phyloP scores from a whole-genome alignment of 1,139 yeast genomes.

The Pichia sp. region DNA sequence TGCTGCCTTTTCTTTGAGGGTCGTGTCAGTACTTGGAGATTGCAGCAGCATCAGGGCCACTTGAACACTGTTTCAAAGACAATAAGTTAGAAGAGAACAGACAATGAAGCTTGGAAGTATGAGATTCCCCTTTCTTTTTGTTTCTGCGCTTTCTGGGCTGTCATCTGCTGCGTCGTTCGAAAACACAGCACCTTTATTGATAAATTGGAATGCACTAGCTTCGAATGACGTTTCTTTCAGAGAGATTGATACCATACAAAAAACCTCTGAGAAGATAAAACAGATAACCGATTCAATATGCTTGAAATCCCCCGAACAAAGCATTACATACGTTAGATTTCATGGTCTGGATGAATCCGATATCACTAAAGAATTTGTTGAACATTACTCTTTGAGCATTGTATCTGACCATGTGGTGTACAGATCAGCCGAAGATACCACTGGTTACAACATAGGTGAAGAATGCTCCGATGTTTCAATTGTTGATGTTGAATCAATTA shows the following conservation, averaged over 20 bases:
- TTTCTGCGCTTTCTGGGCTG: not conserved
- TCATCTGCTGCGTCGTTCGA: constrained; percentile 20
- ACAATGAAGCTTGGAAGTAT: constrained; percentile 4
- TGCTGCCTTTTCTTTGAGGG: not conserved
- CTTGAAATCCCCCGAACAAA: not conserved
- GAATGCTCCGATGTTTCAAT: constrained; percentile 12
- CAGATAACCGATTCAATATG: constrained; percentile 12
- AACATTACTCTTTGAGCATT: constrained; percentile 4
- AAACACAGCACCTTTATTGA: constrained; percentile 28
- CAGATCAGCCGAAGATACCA: not conserved
- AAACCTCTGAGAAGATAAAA: constrained; percentile 8
- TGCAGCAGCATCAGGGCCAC: not conserved
- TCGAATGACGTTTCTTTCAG: not conserved
- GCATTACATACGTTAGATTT: constrained; percentile 18
- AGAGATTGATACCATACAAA: constrained; percentile 5
- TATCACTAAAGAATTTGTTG: constrained; percentile 12
- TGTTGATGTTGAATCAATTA: constrained; percentile 6
- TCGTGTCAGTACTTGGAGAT: not conserved
- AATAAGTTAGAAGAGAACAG: not conserved
- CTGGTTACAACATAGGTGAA: not conserved
- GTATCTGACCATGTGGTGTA: constrained; percentile 25
- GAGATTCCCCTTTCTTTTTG: not conserved
- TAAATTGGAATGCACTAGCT: constrained; percentile 13
- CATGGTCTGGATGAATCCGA: constrained; percentile 21
- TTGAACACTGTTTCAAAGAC: not conserved